phyloP scores from a whole-genome alignment of 306 rosid species.

The Cajanus cajan region DNA sequence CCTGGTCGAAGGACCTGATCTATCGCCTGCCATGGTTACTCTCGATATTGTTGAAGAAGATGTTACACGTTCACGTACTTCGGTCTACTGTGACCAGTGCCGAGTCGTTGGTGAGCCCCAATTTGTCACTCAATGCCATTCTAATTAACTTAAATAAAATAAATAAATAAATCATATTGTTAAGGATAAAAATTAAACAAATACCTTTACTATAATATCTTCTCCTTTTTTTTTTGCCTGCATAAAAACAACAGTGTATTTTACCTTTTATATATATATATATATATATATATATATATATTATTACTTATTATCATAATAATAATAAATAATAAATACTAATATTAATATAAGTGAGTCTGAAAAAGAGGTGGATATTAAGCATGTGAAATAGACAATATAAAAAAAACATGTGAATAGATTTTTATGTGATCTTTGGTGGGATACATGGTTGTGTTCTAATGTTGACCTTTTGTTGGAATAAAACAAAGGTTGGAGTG shows the following conservation, averaged over 20 bases:
- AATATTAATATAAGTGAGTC: background rate
- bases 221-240: no score
- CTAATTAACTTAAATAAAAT: background rate
- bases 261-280: no score
- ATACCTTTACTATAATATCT: background rate
- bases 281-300: background rate
- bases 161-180: background rate
- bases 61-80: constrained; percentile 70
- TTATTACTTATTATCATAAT: background rate
- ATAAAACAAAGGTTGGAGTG: constrained; percentile 37
- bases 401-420: no score
- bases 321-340: background rate
- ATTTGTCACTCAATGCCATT: background rate
- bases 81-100: constrained; percentile 89
- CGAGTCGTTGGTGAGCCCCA: constrained; percentile 92
- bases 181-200: background rate
- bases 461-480: background rate
- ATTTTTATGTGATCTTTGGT: background rate
- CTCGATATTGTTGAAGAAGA: constrained; percentile 91
- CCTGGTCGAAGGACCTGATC: constrained; percentile 39
- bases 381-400: background rate
- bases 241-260: background rate
- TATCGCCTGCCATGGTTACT: constrained; percentile 41
- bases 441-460: background rate
- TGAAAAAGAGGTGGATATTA: background rate